Percentiles rank a stretch among this genome's conserved stretches.
Conservation (phyloP, 768 basidiomycete genomes). For the Pisolithus orientalis region DNA sequence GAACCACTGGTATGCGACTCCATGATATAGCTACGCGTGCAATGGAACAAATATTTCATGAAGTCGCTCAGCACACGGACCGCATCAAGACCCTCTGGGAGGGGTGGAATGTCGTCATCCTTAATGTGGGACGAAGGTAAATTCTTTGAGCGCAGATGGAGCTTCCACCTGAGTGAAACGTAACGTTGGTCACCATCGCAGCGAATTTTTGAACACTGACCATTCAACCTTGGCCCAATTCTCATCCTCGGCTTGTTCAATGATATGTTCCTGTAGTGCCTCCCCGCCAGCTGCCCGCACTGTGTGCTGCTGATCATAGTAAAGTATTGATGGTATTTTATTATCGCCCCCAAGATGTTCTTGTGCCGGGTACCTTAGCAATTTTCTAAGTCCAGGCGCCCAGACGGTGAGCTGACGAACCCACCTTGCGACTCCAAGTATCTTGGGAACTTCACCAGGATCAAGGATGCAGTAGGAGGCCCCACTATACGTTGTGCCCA, state of each 20-base stretch:
- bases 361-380: constrained; percentile 39
- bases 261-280: constrained; percentile 27
- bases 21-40: constrained; percentile 16
- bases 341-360: constrained; percentile 40
- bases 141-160: constrained; percentile 30
- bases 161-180: constrained; percentile 22
- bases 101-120: constrained; percentile 16
- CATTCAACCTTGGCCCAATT: constrained; percentile 34
- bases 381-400: neutral
- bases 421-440: constrained; percentile 24
- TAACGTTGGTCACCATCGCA: neutral
- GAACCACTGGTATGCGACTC: constrained; percentile 23
- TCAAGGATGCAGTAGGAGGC: constrained; percentile 32
- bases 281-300: constrained; percentile 41
- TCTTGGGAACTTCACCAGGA: constrained; percentile 27
- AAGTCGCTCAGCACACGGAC: constrained; percentile 21
- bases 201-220: constrained; percentile 12
- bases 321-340: constrained; percentile 44
- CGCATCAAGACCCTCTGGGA: constrained; percentile 16
- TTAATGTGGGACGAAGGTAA: constrained; percentile 17
- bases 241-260: constrained; percentile 34
- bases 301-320: constrained; percentile 37
- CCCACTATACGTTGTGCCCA: constrained; percentile 40
- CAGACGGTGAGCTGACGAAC: neutral
- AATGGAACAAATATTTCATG: constrained; percentile 20